Base-by-base conservation (phyloP, 345 rosid species). In the Streptanthus diversifolius region DNA sequence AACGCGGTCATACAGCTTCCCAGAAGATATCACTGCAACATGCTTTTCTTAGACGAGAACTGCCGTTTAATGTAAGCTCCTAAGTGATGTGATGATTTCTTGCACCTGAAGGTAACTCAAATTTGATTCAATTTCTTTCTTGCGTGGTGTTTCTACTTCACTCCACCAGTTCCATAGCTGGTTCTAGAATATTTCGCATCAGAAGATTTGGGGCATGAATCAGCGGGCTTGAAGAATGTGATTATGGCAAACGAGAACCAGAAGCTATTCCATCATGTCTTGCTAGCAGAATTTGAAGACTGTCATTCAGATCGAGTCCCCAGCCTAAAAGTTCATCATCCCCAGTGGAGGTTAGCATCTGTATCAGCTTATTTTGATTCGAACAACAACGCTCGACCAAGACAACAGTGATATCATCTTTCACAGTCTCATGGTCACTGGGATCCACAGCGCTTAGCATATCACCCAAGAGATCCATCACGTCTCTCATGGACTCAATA, bases 371-470 rank as follows among this genome's bases (percentile, higher is more conserved):
- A 73, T 85, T 95, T 76, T 92, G 98, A 80, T 95, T 88, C 68
- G 98, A 83, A 41, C 88, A 89, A 67, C 99, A 95, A 17, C 70
- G 82, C 52, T 80, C 80, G 15, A 89, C 95, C 68, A 95, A 91
- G 75, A 92, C 99, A 49, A 86, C 92, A 53, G 92, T 92, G 59
- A 95, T 79, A 80, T 95, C 99, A 82, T 92, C 99, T 82, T 87
- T 92, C 44, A 92, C 87, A 22, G 95, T 93, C 86, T 48, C 84
- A 33, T 77, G 82, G 66, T 87, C 87, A 63, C 73, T 77, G 17
- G 96, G 87, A 82, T 85, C 85, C 71, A 87, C 97, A 77, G 96
- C 99, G 84, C 87, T 93, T 74, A 95, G 82, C 99, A 92, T 95
- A 80, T 92, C 99, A 68, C 74, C 54, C 58, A 95, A 80, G 43